phyloP scores from a whole-genome alignment of 2,329 filamentous ascomycete genomes.

The Fusarium multiceps region DNA sequence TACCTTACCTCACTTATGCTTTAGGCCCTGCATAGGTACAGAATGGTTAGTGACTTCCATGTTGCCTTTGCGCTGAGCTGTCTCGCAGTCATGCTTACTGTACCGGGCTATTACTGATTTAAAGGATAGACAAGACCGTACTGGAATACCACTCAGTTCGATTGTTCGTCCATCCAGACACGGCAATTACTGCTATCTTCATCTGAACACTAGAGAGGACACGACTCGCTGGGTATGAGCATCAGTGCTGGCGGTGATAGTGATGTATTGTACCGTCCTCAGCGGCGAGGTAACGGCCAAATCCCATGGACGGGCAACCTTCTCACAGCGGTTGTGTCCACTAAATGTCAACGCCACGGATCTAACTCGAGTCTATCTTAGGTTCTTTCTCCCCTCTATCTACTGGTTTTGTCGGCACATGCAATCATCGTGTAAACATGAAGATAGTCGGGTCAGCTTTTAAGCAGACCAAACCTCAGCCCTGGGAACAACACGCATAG shows the following conservation, averaged over 20 bases:
- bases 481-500: constrained; percentile 27
- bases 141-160: background rate
- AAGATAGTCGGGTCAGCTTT: background rate
- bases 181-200: background rate
- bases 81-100: constrained; percentile 21
- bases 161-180: background rate
- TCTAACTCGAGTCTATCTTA: constrained; percentile 4
- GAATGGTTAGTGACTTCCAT: constrained; percentile 12
- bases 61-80: constrained; percentile 4
- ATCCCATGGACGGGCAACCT: background rate
- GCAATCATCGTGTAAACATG: constrained; percentile 2
- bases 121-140: background rate
- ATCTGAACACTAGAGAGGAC: background rate
- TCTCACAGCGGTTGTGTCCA: constrained; percentile 8
- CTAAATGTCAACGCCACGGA: constrained; percentile 26
- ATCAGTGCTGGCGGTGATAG: background rate
- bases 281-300: constrained; percentile 30
- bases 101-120: background rate
- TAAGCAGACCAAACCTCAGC: constrained; percentile 19
- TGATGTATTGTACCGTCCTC: constrained; percentile 4
- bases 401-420: constrained; percentile 8
- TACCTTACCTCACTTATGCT: background rate
- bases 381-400: background rate
- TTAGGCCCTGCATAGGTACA: background rate
- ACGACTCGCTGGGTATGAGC: background rate